These are phyloP conservation scores for Acer yangbiense DNA, from an alignment of 345 rosid genomes.

Conservation along the genomic window DNA sequence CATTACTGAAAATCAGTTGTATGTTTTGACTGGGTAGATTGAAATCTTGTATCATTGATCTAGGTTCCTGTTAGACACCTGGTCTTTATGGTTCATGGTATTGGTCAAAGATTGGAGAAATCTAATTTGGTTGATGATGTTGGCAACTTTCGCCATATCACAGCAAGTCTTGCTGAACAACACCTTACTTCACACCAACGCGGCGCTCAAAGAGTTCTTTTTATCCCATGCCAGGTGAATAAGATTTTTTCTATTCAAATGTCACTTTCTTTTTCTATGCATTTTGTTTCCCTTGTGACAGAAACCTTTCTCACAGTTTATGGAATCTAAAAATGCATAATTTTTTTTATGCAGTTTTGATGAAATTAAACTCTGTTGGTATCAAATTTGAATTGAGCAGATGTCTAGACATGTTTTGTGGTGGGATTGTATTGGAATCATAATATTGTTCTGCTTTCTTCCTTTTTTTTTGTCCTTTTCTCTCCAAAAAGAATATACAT, in stretches of 20 bases:
- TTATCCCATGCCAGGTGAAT: conserved; percentile 93
- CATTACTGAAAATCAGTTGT: background rate
- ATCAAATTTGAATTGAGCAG: background rate
- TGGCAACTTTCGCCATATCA: conserved; percentile 77
- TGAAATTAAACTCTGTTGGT: background rate
- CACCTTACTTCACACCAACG: conserved; percentile 79
- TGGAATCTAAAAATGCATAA: conserved; percentile 1
- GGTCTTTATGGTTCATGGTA: conserved; percentile 99
- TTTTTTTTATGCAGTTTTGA: background rate
- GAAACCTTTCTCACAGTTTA: background rate
- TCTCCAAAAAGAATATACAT: background rate
- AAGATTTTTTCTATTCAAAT: conserved; percentile 5
- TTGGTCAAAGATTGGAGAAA: conserved; percentile 97
- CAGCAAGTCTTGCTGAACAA: conserved; percentile 72
- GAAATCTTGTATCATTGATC: conserved; percentile 28
- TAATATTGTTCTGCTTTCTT: background rate
- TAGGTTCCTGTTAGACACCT: conserved; percentile 96
- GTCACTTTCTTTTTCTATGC: background rate
- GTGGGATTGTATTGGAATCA: background rate
- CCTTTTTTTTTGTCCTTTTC: background rate
- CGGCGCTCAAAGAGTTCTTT: conserved; percentile 79
- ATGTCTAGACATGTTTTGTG: conserved; percentile 3
- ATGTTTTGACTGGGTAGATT: background rate
- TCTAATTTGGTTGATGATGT: conserved; percentile 98
- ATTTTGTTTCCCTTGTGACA: conserved; percentile 4